These are phyloP conservation scores for Stentor roeselii DNA, from an alignment of 73 alveolate species.

Conservation along the genomic window DNA sequence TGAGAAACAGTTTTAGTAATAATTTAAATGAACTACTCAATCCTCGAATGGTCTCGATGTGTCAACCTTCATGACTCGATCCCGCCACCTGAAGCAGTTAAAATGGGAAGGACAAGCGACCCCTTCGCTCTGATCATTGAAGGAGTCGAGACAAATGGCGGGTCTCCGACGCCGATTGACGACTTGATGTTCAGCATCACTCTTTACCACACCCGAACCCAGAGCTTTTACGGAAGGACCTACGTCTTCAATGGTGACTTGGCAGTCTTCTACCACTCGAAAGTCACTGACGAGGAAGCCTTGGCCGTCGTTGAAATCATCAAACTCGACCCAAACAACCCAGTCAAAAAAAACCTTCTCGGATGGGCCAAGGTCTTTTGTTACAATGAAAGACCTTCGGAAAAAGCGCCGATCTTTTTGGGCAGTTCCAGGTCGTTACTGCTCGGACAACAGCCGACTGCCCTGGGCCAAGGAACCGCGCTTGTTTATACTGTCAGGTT, in stretches of 20 bases:
- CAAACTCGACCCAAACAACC: neutral
- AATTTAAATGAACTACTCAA: no score
- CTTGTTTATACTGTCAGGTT: neutral
- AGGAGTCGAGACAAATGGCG: constrained; percentile 1
- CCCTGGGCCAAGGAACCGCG: neutral
- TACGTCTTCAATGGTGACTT: neutral
- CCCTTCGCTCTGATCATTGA: neutral
- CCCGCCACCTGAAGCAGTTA: neutral
- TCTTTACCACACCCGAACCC: neutral
- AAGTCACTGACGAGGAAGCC: constrained; percentile 8
- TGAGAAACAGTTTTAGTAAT: neutral
- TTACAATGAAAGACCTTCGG: neutral
- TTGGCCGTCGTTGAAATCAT: neutral
- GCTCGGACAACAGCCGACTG: neutral
- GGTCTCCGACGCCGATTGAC: neutral
- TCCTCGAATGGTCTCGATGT: constrained; percentile 26
- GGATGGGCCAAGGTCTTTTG: constrained; percentile 9
- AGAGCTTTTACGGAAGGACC: constrained; percentile 9
- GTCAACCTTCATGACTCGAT: constrained; percentile 8
- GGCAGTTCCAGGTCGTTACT: neutral
- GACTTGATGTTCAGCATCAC: neutral
- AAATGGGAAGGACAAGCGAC: no score
- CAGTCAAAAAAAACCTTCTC: neutral
- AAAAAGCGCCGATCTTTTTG: neutral
- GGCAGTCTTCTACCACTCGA: neutral